Evolutionary conservation across 2,329 filamentous ascomycete genomes (phyloP).

Genomic region (Exophiala mesophila): DNA sequence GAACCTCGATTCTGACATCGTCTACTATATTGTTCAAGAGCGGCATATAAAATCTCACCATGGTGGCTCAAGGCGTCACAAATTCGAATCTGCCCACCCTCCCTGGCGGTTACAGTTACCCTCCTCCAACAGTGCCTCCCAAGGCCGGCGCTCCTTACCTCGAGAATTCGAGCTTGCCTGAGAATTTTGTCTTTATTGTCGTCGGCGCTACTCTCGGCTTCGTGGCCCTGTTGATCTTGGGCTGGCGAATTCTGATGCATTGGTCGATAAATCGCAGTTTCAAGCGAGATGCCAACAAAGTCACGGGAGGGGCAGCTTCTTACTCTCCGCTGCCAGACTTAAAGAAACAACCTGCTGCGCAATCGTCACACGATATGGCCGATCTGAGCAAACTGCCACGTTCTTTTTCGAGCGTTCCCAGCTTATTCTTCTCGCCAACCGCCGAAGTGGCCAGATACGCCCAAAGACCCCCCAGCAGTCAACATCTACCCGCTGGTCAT

Average conservation of each 20-base stretch:
- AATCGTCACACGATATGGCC: conserved; percentile 32
- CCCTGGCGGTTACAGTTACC: conserved; percentile 57
- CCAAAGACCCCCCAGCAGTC: conserved; percentile 17
- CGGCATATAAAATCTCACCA: conserved; percentile 7
- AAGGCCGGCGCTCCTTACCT: conserved; percentile 85
- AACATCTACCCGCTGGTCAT: conserved; percentile 25
- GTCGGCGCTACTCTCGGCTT: conserved; percentile 85
- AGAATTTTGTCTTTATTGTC: conserved; percentile 93
- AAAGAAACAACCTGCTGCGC: conserved; percentile 29
- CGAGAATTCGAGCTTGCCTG: conserved; percentile 76
- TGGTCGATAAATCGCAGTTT: conserved; percentile 91
- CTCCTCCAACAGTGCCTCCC: conserved; percentile 71
- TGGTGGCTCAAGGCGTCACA: conserved; percentile 17
- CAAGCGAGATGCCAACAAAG: conserved; percentile 66
- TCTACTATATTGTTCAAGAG: too few species aligned
- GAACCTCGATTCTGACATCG: conserved; percentile 4
- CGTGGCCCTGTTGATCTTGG: conserved; percentile 72
- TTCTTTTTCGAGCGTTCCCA: conserved; percentile 34
- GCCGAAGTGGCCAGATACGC: conserved; percentile 42
- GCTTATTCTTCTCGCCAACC: conserved; percentile 93
- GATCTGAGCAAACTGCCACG: conserved; percentile 24
- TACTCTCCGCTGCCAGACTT: conserved; percentile 54
- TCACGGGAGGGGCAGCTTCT: conserved; percentile 64
- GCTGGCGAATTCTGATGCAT: conserved; percentile 82
- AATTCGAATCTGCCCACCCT: conserved; percentile 47